Conservation (phyloP, 148 eudicot genomes). For the Linanthus parryae region DNA sequence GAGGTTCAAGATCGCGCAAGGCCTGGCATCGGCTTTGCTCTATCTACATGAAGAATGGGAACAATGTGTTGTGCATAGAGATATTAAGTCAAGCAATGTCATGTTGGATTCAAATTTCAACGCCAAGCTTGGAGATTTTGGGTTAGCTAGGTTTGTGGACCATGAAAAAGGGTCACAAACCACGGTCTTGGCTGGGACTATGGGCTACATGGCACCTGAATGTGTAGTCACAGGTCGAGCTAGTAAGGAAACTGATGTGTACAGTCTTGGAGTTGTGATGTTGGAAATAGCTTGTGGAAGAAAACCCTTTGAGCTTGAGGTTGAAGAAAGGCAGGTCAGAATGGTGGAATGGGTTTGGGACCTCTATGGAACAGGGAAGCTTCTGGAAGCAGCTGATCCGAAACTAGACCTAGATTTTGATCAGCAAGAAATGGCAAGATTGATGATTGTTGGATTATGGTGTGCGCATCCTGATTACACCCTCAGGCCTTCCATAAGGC, state of each 20-base stretch:
- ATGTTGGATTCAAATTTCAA: conserved; percentile 17
- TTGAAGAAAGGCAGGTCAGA: background rate
- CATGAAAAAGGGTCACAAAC: conserved; percentile 9
- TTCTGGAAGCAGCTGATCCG: conserved; percentile 9
- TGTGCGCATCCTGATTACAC: conserved; percentile 17
- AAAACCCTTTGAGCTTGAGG: background rate
- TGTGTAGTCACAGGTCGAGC: conserved; percentile 4
- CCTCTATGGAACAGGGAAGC: conserved; percentile 8
- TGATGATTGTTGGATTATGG: conserved; percentile 19
- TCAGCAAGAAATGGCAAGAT: conserved; percentile 10
- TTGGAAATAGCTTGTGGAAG: conserved; percentile 19
- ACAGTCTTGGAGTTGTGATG: conserved; percentile 12
- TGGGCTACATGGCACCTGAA: conserved; percentile 12
- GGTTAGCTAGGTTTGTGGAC: conserved; percentile 13
- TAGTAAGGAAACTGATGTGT: conserved; percentile 7
- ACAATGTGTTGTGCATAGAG: conserved; percentile 17
- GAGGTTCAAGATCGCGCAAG: conserved; percentile 14
- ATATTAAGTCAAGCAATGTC: conserved; percentile 16
- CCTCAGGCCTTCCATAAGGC: conserved; percentile 9
- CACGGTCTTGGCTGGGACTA: conserved; percentile 5
- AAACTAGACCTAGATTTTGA: conserved; percentile 6
- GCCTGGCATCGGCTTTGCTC: conserved; percentile 17
- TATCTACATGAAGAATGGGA: conserved; percentile 19
- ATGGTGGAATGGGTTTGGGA: conserved; percentile 16
- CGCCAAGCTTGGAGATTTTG: conserved; percentile 19